A percentile compares a stretch with the other conserved stretches of the same genome.
Conservation (phyloP, 1,139 yeast genomes). For the Meyerozyma guilliermondii region DNA sequence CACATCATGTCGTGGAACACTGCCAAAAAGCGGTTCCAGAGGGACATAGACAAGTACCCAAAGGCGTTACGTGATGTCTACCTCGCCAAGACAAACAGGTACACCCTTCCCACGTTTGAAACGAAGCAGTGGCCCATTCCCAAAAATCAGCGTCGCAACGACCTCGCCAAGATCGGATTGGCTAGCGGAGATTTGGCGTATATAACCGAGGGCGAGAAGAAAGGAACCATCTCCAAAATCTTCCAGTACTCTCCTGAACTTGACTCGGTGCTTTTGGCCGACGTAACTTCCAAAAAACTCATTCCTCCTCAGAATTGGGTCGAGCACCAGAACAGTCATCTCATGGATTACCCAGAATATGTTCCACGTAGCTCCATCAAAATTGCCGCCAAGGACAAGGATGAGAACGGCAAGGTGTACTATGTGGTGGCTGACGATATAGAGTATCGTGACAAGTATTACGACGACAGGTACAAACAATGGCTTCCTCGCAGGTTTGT, state of each 20-base stretch:
- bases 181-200: constrained; percentile 41
- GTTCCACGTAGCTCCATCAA: constrained; percentile 42
- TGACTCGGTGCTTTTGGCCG: constrained; percentile 32
- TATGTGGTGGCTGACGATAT: constrained; percentile 75
- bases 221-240: constrained; percentile 65
- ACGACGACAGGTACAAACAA: constrained; percentile 67
- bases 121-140: constrained; percentile 20
- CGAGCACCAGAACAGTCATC: constrained; percentile 67
- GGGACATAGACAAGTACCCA: constrained; percentile 31
- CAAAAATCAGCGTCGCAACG: constrained; percentile 22
- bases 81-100: constrained; percentile 18
- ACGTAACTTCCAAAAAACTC: constrained; percentile 30
- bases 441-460: constrained; percentile 60
- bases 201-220: constrained; percentile 61
- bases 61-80: constrained; percentile 25
- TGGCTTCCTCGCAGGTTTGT: constrained; percentile 78
- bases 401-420: constrained; percentile 52
- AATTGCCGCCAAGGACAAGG: constrained; percentile 74
- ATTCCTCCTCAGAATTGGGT: constrained; percentile 70
- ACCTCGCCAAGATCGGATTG: constrained; percentile 30
- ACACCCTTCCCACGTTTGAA: constrained; percentile 35
- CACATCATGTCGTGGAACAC: constrained; percentile 33
- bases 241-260: constrained; percentile 23
- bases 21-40: constrained; percentile 33
- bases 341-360: constrained; percentile 60